Percentiles rank a stretch among this genome's conserved stretches.
These are phyloP conservation scores for Phytopythium mirpurense DNA, from an alignment of 352 stramenopile species.

Conservation along the genomic window DNA sequence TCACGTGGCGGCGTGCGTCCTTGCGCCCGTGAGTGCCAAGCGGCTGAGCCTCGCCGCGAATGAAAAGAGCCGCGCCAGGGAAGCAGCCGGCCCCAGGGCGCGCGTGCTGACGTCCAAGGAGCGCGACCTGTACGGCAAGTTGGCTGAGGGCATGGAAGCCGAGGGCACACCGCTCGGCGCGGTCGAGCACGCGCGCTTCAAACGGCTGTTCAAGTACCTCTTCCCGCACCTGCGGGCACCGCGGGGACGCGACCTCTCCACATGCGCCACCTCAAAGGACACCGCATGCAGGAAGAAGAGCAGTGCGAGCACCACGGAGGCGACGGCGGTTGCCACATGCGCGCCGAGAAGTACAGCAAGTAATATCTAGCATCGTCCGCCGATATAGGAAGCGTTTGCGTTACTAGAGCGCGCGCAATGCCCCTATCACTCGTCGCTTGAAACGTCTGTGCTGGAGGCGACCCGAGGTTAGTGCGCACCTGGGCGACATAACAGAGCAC, in stretches of 20 bases:
- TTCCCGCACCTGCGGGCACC: background rate
- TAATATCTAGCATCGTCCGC: too few relatives aligned
- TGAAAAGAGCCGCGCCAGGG: background rate
- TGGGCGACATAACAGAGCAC: too few relatives aligned
- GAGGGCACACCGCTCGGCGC: background rate
- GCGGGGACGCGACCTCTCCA: background rate
- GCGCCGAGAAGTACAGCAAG: too few relatives aligned
- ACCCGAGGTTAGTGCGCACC: too few relatives aligned
- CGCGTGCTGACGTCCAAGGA: background rate
- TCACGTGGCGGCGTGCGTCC: background rate
- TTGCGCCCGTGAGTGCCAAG: background rate
- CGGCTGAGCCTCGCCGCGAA: background rate
- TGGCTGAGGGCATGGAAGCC: conserved; percentile 1
- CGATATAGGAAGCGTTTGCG: too few relatives aligned
- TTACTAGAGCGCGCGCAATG: too few relatives aligned
- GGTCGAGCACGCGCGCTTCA: background rate
- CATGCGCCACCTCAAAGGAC: background rate
- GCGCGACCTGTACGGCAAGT: background rate
- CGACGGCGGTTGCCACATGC: background rate
- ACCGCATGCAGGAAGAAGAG: too few relatives aligned
- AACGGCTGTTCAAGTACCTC: conserved; percentile 4
- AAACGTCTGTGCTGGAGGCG: too few relatives aligned
- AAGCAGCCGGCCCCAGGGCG: background rate
- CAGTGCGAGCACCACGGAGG: background rate
- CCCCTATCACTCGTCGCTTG: too few relatives aligned